These are phyloP conservation scores for Penicillium sp. DNA, from an alignment of 2,329 filamentous ascomycete genomes.

Conservation along the genomic window DNA sequence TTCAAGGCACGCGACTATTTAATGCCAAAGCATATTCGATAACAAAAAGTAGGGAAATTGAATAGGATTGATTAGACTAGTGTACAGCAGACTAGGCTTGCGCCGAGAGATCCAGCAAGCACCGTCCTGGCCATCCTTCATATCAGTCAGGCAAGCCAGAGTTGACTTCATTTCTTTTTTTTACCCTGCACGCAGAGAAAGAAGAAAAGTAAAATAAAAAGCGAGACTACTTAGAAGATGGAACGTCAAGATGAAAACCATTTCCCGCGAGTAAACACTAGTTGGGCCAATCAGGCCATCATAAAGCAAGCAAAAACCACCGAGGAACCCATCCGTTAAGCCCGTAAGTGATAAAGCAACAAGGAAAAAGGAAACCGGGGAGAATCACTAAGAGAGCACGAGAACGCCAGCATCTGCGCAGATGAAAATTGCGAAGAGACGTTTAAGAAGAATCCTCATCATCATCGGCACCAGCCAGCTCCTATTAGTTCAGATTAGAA, in stretches of 20 bases:
- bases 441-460: conserved; percentile 51
- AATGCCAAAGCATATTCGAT: background rate
- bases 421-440: conserved; percentile 16
- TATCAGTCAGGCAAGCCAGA: conserved; percentile 17
- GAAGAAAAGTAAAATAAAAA: background rate
- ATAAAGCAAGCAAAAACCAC: conserved; percentile 32
- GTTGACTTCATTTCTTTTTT: background rate
- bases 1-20: background rate
- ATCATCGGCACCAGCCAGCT: conserved; percentile 57
- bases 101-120: conserved; percentile 13
- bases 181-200: background rate
- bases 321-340: conserved; percentile 33
- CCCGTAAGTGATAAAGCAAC: conserved; percentile 21
- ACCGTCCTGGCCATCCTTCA: conserved; percentile 10
- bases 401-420: conserved; percentile 38
- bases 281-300: conserved; percentile 15
- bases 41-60: conserved; percentile 8
- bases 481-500: conserved; percentile 5
- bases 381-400: conserved; percentile 34
- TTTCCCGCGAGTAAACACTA: conserved; percentile 12
- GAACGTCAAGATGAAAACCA: conserved; percentile 6
- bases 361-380: conserved; percentile 29
- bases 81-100: conserved; percentile 27
- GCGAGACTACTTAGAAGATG: background rate
- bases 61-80: conserved; percentile 27